Percentiles rank a stretch among this genome's conserved stretches.
phyloP scores from a whole-genome alignment of 1,284 basidiomycete genomes.

The Leccinum insigne region DNA sequence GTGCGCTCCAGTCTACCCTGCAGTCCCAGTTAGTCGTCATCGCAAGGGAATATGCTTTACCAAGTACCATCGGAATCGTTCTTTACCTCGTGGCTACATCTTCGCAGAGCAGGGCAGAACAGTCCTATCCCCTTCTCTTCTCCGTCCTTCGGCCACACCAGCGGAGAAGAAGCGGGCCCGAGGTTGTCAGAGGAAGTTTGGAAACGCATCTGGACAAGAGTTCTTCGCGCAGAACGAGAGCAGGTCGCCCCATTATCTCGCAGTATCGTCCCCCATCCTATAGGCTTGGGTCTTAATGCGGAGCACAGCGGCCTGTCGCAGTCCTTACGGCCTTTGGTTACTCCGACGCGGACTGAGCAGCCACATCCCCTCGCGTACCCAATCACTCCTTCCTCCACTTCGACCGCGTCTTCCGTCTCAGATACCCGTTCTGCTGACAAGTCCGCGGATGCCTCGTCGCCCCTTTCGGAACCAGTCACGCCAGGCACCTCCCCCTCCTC shows the following conservation, averaged over 20 bases:
- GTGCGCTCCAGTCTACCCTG: constrained; percentile 66
- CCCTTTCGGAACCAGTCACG: constrained; percentile 50
- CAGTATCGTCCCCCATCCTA: constrained; percentile 40
- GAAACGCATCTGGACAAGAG: constrained; percentile 77
- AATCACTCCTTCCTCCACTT: neutral
- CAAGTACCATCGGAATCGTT: constrained; percentile 74
- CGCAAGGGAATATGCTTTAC: constrained; percentile 84
- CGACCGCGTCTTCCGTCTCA: constrained; percentile 22
- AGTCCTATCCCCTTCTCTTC: constrained; percentile 15
- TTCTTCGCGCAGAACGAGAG: constrained; percentile 66
- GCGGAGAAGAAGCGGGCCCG: constrained; percentile 64
- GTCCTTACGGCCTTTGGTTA: constrained; percentile 26
- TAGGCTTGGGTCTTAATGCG: constrained; percentile 42
- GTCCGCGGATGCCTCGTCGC: constrained; percentile 42
- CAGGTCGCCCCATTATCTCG: constrained; percentile 43
- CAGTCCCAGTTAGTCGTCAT: constrained; percentile 76
- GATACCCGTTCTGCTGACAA: constrained; percentile 49
- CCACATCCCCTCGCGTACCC: constrained; percentile 23
- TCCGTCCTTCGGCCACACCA: constrained; percentile 27
- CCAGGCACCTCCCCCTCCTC: constrained; percentile 57
- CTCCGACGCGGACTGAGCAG: neutral
- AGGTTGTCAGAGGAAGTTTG: constrained; percentile 82
- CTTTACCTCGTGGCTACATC: constrained; percentile 67
- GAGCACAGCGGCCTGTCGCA: constrained; percentile 38
- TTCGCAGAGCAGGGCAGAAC: constrained; percentile 22